Percentiles rank a stretch among this genome's conserved stretches.
phyloP scores from a whole-genome alignment of 805 yeast genomes.

The Zygoascus bituminiphila region DNA sequence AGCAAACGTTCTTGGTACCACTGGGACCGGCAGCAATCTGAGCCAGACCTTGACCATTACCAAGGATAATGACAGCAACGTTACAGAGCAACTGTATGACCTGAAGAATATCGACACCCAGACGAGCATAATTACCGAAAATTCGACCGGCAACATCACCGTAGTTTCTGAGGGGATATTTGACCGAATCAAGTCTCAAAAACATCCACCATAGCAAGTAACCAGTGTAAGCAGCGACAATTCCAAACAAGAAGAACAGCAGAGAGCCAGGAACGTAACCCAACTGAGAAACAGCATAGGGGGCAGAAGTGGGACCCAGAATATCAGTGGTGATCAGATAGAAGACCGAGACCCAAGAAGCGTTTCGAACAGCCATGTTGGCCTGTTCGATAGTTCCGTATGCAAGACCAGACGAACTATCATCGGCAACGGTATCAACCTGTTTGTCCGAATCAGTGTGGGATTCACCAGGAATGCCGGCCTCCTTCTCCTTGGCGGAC shows the following conservation, averaged over 20 bases:
- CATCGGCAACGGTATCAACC: constrained; percentile 1
- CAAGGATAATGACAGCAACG: constrained; percentile 36
- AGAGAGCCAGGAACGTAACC: constrained; percentile 41
- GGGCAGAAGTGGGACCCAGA: constrained; percentile 39
- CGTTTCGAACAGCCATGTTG: constrained; percentile 15
- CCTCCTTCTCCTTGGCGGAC: neutral
- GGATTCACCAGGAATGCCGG: neutral
- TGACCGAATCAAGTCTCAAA: constrained; percentile 34
- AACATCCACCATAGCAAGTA: constrained; percentile 31
- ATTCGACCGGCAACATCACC: constrained; percentile 37
- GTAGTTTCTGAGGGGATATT: constrained; percentile 37
- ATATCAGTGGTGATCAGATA: constrained; percentile 40
- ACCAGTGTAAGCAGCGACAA: constrained; percentile 39
- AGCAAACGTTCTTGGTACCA: constrained; percentile 27
- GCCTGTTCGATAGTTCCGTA: neutral
- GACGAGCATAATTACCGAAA: constrained; percentile 30
- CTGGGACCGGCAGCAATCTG: constrained; percentile 26
- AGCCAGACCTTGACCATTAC: constrained; percentile 37
- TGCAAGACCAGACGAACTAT: neutral
- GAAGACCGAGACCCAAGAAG: constrained; percentile 30
- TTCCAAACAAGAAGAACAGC: constrained; percentile 35
- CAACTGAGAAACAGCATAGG: constrained; percentile 37
- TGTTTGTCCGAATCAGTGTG: constrained; percentile 1
- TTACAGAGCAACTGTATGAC: constrained; percentile 37
- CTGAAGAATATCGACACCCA: constrained; percentile 33